A percentile compares a stretch with the other conserved stretches of the same genome.
These are phyloP conservation scores for Mychonastes homosphaera DNA, from an alignment of 139 green algal species.

Conservation along the genomic window DNA sequence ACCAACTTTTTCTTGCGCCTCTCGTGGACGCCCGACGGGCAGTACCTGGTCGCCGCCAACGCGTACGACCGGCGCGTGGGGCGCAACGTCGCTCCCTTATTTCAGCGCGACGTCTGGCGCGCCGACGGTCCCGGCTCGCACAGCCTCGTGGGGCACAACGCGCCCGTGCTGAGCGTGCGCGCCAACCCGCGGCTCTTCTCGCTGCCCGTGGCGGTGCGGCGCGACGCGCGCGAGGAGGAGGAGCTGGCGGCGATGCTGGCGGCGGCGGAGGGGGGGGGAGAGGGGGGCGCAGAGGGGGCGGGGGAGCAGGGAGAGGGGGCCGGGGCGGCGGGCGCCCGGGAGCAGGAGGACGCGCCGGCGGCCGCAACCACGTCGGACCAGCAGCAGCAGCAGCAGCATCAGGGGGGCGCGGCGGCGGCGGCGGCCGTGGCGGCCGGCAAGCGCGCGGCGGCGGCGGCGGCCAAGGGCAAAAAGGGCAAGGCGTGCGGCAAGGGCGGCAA, in stretches of 20 bases:
- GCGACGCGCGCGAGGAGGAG: no score
- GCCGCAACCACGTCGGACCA: no score
- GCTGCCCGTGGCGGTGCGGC: background rate
- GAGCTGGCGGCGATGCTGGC: background rate
- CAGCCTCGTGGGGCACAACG: constrained; percentile 44
- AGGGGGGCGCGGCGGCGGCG: background rate
- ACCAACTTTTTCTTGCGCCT: constrained; percentile 39
- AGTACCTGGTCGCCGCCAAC: constrained; percentile 43
- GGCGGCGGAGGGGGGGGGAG: background rate
- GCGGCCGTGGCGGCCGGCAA: background rate
- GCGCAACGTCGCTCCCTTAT: constrained; percentile 6
- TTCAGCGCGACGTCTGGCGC: constrained; percentile 21
- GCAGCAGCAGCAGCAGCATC: background rate
- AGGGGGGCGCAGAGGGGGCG: background rate
- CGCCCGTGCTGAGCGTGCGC: constrained; percentile 43
- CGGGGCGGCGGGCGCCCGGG: no score
- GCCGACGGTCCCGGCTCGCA: no score
- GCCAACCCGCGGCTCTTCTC: constrained; percentile 65
- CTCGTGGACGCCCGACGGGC: constrained; percentile 62
- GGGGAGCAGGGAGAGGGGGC: background rate
- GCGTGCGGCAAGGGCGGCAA: no score
- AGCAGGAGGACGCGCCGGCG: no score
- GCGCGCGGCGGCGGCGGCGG: background rate
- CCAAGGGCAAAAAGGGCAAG: background rate
- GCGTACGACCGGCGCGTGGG: constrained; percentile 20